These are phyloP conservation scores for Torulaspora globosa DNA, from an alignment of 1,139 yeast genomes.

Conservation along the genomic window DNA sequence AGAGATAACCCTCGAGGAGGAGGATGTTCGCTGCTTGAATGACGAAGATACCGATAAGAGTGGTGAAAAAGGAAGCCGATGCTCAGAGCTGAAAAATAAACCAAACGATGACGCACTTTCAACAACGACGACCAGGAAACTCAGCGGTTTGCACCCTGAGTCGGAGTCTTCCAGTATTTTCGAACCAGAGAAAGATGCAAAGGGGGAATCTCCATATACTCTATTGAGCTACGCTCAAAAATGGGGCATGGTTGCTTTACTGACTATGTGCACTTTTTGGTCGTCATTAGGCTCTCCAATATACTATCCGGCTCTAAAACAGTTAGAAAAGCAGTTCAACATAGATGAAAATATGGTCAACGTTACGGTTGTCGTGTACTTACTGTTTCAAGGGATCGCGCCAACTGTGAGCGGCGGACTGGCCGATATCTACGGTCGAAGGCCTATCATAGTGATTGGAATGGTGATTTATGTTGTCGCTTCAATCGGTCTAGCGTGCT, in stretches of 20 bases:
- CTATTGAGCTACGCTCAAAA: conserved; percentile 28
- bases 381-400: conserved; percentile 64
- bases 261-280: conserved; percentile 37
- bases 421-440: conserved; percentile 63
- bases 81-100: background rate
- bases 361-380: conserved; percentile 65
- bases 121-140: conserved; percentile 21
- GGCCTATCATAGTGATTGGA: conserved; percentile 59
- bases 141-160: conserved; percentile 10
- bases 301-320: conserved; percentile 35
- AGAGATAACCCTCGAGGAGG: conserved; percentile 1
- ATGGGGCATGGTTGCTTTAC: conserved; percentile 33
- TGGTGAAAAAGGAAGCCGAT: background rate
- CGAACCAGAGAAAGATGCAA: conserved; percentile 6
- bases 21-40: background rate
- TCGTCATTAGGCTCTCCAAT: conserved; percentile 38
- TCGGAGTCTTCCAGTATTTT: conserved; percentile 13
- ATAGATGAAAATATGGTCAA: conserved; percentile 57
- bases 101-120: conserved; percentile 19
- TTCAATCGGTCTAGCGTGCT: conserved; percentile 57
- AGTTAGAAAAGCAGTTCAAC: conserved; percentile 49
- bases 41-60: background rate
- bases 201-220: conserved; percentile 22
- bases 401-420: conserved; percentile 53
- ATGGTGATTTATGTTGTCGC: conserved; percentile 52